A percentile compares a stretch with the other conserved stretches of the same genome.
These are phyloP conservation scores for Talaromyces liani DNA, from an alignment of 495 filamentous ascomycete species.

Conservation along the genomic window DNA sequence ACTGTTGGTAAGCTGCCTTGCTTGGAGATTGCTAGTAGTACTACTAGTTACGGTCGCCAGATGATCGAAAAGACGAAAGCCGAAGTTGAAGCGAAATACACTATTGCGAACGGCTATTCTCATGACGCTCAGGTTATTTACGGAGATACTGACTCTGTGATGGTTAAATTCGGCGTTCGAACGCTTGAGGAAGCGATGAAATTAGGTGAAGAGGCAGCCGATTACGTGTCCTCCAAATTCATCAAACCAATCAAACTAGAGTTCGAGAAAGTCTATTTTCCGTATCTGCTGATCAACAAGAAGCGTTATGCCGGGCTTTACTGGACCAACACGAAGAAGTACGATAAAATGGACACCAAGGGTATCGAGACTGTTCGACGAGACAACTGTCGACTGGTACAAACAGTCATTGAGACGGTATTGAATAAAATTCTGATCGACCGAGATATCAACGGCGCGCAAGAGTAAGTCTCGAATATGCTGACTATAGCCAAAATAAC, in stretches of 20 bases:
- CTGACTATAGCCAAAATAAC: not conserved
- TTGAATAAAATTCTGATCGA: conserved; percentile 94
- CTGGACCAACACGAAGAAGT: conserved; percentile 92
- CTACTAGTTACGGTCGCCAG: conserved; percentile 88
- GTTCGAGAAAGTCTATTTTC: conserved; percentile 99
- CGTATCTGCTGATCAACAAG: conserved; percentile 98
- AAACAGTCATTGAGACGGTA: conserved; percentile 96
- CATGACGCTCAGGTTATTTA: conserved; percentile 97
- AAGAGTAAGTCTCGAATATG: conserved; percentile 55
- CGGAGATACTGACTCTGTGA: conserved; percentile 98
- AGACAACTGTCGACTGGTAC: conserved; percentile 93
- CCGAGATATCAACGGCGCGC: conserved; percentile 75
- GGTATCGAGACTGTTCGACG: conserved; percentile 96
- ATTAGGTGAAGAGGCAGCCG: conserved; percentile 82
- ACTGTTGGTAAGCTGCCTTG: conserved; percentile 95
- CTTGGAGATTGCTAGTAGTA: conserved; percentile 90
- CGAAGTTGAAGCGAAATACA: conserved; percentile 84
- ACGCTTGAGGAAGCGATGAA: conserved; percentile 87
- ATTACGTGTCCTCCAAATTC: conserved; percentile 84
- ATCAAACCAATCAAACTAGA: conserved; percentile 95
- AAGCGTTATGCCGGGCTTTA: conserved; percentile 97
- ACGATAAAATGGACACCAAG: conserved; percentile 99
- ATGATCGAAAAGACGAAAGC: conserved; percentile 98
- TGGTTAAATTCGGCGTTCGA: conserved; percentile 94
- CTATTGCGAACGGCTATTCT: conserved; percentile 85